phyloP scores from a whole-genome alignment of 139 green algal genomes.

The Microglena sp. region DNA sequence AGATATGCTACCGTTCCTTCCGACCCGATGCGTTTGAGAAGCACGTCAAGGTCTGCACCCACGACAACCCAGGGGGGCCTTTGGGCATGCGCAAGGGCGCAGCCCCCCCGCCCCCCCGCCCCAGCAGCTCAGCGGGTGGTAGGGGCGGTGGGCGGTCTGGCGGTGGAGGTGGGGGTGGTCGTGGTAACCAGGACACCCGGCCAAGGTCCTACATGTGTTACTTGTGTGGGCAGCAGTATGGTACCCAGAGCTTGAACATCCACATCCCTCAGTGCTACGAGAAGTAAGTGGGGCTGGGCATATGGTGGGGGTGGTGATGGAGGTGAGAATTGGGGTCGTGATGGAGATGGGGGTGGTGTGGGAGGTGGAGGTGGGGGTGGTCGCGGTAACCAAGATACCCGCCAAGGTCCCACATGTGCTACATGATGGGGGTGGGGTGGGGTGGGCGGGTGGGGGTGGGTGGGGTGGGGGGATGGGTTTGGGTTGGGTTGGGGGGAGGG shows the following conservation, averaged over 20 bases:
- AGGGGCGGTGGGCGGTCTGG: neutral
- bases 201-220: conserved; percentile 30
- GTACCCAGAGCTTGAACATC: conserved; percentile 20
- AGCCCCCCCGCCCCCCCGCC: neutral
- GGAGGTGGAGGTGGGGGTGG: neutral
- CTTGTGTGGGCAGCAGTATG: conserved; percentile 43
- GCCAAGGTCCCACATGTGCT: too few relatives aligned
- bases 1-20: neutral
- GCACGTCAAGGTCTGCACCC: conserved; percentile 33
- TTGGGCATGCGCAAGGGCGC: conserved; percentile 22
- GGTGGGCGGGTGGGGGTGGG: too few relatives aligned
- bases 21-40: conserved; percentile 26
- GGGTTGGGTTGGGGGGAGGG: too few relatives aligned
- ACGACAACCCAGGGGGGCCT: conserved; percentile 29
- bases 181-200: conserved; percentile 2
- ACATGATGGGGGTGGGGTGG: too few relatives aligned
- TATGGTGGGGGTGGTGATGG: neutral
- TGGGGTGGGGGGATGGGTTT: too few relatives aligned
- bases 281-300: conserved; percentile 12
- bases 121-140: neutral
- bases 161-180: neutral
- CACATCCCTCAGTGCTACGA: conserved; percentile 48
- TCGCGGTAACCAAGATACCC: neutral
- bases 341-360: neutral
- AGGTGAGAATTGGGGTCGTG: conserved; percentile 8